Conservation (phyloP, 306 rosid species). For the Acacia melanoxylon region DNA sequence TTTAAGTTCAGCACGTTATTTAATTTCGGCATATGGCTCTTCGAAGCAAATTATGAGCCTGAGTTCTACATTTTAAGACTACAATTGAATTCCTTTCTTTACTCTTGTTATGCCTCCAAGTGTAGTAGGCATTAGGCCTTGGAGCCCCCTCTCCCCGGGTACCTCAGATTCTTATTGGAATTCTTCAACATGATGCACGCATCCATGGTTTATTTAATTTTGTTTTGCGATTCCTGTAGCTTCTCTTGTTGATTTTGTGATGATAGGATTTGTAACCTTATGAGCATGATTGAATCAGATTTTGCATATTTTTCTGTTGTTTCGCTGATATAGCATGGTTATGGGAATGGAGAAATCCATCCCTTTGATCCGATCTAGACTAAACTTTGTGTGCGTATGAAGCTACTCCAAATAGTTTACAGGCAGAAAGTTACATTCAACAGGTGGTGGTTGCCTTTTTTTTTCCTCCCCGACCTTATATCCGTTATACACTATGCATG, state of each 20-base stretch:
- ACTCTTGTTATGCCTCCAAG: not conserved
- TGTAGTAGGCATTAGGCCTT: not conserved
- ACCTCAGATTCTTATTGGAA: not conserved
- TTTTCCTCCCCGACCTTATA: not conserved
- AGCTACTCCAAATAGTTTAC: not conserved
- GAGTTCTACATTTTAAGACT: not conserved
- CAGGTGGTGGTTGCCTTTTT: not conserved
- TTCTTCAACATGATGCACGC: not conserved
- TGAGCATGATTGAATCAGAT: not conserved
- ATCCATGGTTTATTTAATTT: slow-evolving; percentile 13
- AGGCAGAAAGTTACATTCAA: not conserved
- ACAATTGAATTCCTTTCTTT: not conserved
- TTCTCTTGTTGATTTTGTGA: slow-evolving; percentile 24
- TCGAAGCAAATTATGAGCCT: slow-evolving; percentile 10
- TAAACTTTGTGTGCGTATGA: not conserved
- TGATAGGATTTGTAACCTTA: slow-evolving; percentile 8
- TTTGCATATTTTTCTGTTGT: not conserved
- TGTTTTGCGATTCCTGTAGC: not conserved
- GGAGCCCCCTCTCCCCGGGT: no score
- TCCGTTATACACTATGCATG: not conserved
- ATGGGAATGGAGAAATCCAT: not conserved
- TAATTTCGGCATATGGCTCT: not conserved
- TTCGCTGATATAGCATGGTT: not conserved
- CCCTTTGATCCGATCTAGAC: slow-evolving; percentile 17
- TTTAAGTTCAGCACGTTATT: not conserved